phyloP scores from a whole-genome alignment of 768 basidiomycete genomes.

The Tephrocybe sp. region DNA sequence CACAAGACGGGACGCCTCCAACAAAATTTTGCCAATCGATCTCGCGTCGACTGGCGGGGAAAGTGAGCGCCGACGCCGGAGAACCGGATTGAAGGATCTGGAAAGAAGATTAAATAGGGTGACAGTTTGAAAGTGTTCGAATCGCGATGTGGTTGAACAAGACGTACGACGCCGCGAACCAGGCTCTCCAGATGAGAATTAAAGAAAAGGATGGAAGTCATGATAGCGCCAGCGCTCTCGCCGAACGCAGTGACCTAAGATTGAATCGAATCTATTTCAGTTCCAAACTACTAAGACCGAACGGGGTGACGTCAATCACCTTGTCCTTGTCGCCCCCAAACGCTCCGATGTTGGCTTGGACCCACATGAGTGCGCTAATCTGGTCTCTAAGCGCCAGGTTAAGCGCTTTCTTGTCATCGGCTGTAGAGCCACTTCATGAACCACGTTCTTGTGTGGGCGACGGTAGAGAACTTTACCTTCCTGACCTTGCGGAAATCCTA shows the following conservation, averaged over 20 bases:
- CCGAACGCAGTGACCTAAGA: constrained; percentile 46
- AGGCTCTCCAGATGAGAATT: constrained; percentile 25
- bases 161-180: constrained; percentile 30
- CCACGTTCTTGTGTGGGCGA: background rate
- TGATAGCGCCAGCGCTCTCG: constrained; percentile 47
- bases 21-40: constrained; percentile 28
- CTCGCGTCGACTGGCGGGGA: constrained; percentile 26
- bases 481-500: constrained; percentile 46
- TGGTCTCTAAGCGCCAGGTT: constrained; percentile 43
- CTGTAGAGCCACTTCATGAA: constrained; percentile 14
- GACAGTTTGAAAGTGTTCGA: background rate
- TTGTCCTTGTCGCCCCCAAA: constrained; percentile 60
- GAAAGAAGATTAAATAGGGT: background rate
- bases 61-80: constrained; percentile 27
- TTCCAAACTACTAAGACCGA: background rate
- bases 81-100: constrained; percentile 46
- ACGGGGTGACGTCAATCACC: constrained; percentile 17
- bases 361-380: constrained; percentile 41
- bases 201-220: constrained; percentile 34
- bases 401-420: constrained; percentile 27
- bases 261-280: background rate
- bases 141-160: background rate
- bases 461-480: constrained; percentile 10
- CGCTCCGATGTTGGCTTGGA: constrained; percentile 48
- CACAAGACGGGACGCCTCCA: constrained; percentile 25